A percentile compares a stretch with the other conserved stretches of the same genome.
These are phyloP conservation scores for Rhizopus delemar DNA, from an alignment of 371 early-diverging fungal genomes.

Conservation along the genomic window DNA sequence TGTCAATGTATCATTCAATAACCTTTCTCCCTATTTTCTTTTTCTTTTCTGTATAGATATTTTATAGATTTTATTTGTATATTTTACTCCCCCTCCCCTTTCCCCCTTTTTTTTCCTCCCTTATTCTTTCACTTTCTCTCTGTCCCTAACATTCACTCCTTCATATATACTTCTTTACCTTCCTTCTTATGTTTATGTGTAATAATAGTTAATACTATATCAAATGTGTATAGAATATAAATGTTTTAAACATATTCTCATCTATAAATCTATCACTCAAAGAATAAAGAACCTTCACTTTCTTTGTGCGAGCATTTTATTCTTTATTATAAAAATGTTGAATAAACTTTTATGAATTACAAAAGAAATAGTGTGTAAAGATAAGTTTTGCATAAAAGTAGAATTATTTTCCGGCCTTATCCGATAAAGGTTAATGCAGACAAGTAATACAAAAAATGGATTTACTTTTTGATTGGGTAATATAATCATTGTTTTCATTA, in stretches of 20 bases:
- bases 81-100: constrained; percentile 1
- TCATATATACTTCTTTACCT: constrained; percentile 4
- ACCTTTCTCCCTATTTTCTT: constrained; percentile 1
- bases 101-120: background rate
- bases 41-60: background rate
- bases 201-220: constrained; percentile 1
- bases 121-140: background rate
- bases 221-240: background rate
- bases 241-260: constrained; percentile 2
- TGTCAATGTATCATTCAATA: constrained; percentile 45
- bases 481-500: too few relatives aligned
- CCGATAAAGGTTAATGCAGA: too few relatives aligned
- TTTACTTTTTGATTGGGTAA: too few relatives aligned
- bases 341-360: too few relatives aligned
- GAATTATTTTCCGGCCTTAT: too few relatives aligned
- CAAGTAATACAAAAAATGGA: too few relatives aligned
- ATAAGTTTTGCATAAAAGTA: too few relatives aligned
- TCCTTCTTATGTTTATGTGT: constrained; percentile 2
- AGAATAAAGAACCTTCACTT: too few relatives aligned
- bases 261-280: too few relatives aligned
- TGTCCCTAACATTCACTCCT: background rate
- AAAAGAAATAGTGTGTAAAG: too few relatives aligned
- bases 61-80: constrained; percentile 3
- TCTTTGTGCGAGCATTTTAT: too few relatives aligned
- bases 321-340: too few relatives aligned